Evolutionary conservation across 2,329 filamentous ascomycete genomes (phyloP).

Genomic region (Fusarium mundagurra): DNA sequence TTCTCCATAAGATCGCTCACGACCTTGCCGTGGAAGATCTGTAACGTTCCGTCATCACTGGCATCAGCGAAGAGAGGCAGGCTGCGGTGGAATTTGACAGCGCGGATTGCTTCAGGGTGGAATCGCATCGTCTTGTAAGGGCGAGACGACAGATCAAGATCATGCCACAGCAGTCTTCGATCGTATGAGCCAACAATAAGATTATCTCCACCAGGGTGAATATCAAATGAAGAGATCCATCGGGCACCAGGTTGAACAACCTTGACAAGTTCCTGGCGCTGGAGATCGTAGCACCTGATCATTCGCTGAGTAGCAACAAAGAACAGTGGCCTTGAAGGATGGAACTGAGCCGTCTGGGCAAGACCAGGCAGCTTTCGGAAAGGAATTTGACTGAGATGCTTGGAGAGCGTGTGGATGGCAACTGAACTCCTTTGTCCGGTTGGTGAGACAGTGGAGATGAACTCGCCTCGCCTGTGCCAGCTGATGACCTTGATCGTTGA

Average conservation of each 20-base stretch:
- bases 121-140: constrained; percentile 98
- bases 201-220: constrained; percentile 94
- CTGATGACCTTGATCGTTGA: constrained; percentile 85
- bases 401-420: constrained; percentile 92
- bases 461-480: constrained; percentile 95
- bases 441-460: constrained; percentile 91
- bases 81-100: constrained; percentile 85
- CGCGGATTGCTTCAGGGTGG: constrained; percentile 89
- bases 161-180: constrained; percentile 93
- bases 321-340: constrained; percentile 90
- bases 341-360: constrained; percentile 91
- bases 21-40: constrained; percentile 97
- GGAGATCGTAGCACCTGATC: constrained; percentile 93
- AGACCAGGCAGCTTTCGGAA: constrained; percentile 82
- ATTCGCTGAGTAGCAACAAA: constrained; percentile 96
- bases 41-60: constrained; percentile 91
- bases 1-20: constrained; percentile 96
- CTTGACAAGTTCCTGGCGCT: constrained; percentile 90
- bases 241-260: constrained; percentile 92
- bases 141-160: constrained; percentile 87
- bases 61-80: constrained; percentile 92
- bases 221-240: constrained; percentile 92
- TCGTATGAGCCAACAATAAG: constrained; percentile 95
- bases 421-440: constrained; percentile 81
- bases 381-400: constrained; percentile 93